Evolutionary conservation across 2,329 filamentous ascomycete species (phyloP), one percentile per base, ranked within the genome.

Genomic region (Bimuria novae-zelandiae): DNA sequence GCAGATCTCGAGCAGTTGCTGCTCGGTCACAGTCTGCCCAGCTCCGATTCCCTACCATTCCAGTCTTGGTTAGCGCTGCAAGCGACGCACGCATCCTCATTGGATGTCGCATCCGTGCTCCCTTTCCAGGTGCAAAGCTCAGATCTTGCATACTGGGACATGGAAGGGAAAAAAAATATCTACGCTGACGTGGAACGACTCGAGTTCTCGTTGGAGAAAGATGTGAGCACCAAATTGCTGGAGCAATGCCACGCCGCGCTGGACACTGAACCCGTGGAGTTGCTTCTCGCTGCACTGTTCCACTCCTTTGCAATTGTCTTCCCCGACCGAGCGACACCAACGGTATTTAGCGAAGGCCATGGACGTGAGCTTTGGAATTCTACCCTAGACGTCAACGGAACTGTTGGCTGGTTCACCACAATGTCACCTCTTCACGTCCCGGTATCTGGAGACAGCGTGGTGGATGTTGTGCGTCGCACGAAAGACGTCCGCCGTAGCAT

Each of bases 231-330:
- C 10, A 43, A 53, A 23, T 25, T 57, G 27, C 33, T 51, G 11
- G 41, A 51, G 12, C 14, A 40, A 11, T 49, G 45, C 14, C 43
- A 52, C n/a, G 14, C 25, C 16, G 76, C 79, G 1, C 76, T 83
- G 57, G 73, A 76, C 33, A 82, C 80, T 0, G 79, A 83, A 30
- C 69, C 76, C 0, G 53, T 65, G 11, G 64, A 67, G 17, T 25
- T 66, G 8, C 51, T 67, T 7, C 44, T 64, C 1, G 52, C 61
- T 4, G 60, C 58, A 3, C 37, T 66, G 22, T 30, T 59, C 25
- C 49, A 76, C 43, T 71, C 76, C 0, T 79, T 78, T 53, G 84
- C 2, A 79, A 76, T 37, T 80, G 81, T 0, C 69, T 83, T 7
- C 43, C 36, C 40, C 70, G 80, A 84, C 48, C 74, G 82, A 12